Percentiles rank a stretch among this genome's conserved stretches.
Conservation (phyloP, 257 asterid genomes). For the Linaria vulgaris region DNA sequence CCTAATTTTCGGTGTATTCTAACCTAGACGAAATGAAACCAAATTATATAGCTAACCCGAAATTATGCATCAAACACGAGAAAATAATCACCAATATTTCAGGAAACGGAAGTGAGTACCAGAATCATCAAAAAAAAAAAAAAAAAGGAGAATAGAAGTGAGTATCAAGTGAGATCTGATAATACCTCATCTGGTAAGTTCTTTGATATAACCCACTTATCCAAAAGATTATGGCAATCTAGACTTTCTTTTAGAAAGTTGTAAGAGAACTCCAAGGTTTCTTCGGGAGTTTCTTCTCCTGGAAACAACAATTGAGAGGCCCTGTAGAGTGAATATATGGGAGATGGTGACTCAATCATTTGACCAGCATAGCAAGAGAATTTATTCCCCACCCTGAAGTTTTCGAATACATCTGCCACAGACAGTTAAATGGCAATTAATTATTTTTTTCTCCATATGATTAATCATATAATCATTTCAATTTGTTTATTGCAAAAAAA, state of each 20-base stretch:
- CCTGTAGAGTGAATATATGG: constrained; percentile 43
- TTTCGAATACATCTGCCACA: constrained; percentile 38
- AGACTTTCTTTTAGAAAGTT: constrained; percentile 29
- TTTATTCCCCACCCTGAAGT: constrained; percentile 39
- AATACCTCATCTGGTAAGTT: constrained; percentile 53
- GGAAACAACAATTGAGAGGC: constrained; percentile 49
- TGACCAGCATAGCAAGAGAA: constrained; percentile 47
- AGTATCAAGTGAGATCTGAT: too few relatives aligned
- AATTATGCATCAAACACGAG: too few relatives aligned
- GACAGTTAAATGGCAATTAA: background rate
- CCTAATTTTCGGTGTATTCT: too few relatives aligned
- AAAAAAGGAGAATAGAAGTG: too few relatives aligned
- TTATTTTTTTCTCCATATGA: too few relatives aligned
- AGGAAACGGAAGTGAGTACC: too few relatives aligned
- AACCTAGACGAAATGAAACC: too few relatives aligned
- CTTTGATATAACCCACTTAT: constrained; percentile 51
- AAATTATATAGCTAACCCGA: too few relatives aligned
- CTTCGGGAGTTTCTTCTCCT: constrained; percentile 50
- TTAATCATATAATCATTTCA: background rate
- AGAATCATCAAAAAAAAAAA: too few relatives aligned
- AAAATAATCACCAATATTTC: too few relatives aligned
- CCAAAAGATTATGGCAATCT: constrained; percentile 26
- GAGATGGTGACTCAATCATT: constrained; percentile 38
- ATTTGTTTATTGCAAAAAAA: too few relatives aligned
- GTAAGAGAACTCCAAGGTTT: constrained; percentile 36